phyloP scores from a whole-genome alignment of 1,139 yeast species.

The Suhomyces ambrosiae region DNA sequence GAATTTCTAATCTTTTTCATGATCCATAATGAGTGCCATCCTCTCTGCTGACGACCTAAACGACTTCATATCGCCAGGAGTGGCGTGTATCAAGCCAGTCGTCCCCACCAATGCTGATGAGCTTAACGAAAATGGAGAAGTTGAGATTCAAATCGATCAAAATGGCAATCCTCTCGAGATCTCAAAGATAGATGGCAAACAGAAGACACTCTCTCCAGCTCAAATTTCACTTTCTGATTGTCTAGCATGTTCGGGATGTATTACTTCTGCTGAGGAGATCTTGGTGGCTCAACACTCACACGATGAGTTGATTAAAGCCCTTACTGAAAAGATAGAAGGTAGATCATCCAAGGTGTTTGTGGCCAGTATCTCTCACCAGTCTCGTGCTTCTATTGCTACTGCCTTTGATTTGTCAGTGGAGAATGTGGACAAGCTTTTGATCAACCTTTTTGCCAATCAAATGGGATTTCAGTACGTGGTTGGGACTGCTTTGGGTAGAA shows the following conservation, averaged over 20 bases:
- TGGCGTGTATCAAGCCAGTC: conserved; percentile 86
- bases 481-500: conserved; percentile 83
- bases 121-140: conserved; percentile 35
- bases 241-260: conserved; percentile 95
- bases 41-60: conserved; percentile 87
- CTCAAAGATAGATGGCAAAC: conserved; percentile 56
- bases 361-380: conserved; percentile 83
- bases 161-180: conserved; percentile 74
- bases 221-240: conserved; percentile 91
- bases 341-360: conserved; percentile 49
- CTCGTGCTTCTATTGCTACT: conserved; percentile 77
- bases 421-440: conserved; percentile 61
- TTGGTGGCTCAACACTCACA: conserved; percentile 90
- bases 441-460: conserved; percentile 55
- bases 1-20: too few species aligned
- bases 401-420: conserved; percentile 59
- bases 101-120: conserved; percentile 45
- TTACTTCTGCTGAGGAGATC: conserved; percentile 94
- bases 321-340: conserved; percentile 35
- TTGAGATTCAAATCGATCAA: conserved; percentile 67
- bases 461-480: conserved; percentile 77
- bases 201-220: conserved; percentile 66
- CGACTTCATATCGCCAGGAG: conserved; percentile 92
- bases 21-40: conserved; percentile 72
- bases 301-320: conserved; percentile 66